Base-by-base conservation (phyloP, 2,329 filamentous ascomycete genomes). In the Calonectria montana region DNA sequence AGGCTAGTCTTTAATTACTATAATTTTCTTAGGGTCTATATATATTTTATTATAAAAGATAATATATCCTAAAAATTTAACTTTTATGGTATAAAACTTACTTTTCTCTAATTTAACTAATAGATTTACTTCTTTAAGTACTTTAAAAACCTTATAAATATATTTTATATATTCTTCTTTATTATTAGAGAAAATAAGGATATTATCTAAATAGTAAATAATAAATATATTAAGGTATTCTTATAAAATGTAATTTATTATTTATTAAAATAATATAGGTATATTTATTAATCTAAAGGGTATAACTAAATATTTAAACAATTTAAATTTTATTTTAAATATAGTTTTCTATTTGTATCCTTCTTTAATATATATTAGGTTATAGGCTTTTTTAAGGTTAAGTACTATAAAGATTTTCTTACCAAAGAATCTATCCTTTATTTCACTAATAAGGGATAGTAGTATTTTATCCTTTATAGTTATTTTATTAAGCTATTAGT, bases 311-410 rank as follows among this genome's bases (percentile, higher is more conserved):
- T n/a, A n/a, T n/a, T n/a, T n/a, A 73, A 74, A 84, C 13, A 76
- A 67, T 55, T 78, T 74, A 73, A 80, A 84, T 31, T 77, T 63
- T 2, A 75, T 84, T 25, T 71, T 35, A 67, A 85, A 86, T 0
- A 76, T 76, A 18, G 74, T 84, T 66, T 82, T 83, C 76, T 73
- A 83, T 73, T 84, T 76, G 61, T 84, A 65, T 13, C 79, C 77
- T 76, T 76, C 27, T 25, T 72, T 75, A 23, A 85, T 83, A 12
- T 74, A 35, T 2, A 85, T 80, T 2, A 76, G 47, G 50, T 85
- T 78, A 73, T 82, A 85, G 4, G 48, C 67, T 69, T 55, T 31
- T 35, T 75, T 74, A 16, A 79, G 55, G 37, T 80, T 21, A 4
- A 79, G 16, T 13, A n/a, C 23, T 9, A 43, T 75, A 70, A 76